These are phyloP conservation scores for Bipolaris sorokiniana DNA, from an alignment of 2,329 filamentous ascomycete genomes.

Conservation along the genomic window DNA sequence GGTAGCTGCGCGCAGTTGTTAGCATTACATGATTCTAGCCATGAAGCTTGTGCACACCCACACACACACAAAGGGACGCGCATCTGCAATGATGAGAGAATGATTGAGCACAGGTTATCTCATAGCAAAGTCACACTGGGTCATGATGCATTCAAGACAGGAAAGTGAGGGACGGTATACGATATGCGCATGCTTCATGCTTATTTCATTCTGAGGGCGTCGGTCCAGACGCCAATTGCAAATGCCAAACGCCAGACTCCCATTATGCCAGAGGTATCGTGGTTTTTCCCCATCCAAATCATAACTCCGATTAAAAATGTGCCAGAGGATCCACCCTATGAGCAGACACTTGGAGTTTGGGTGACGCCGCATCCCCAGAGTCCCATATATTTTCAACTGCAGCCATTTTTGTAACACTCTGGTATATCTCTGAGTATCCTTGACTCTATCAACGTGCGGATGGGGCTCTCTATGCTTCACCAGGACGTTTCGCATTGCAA, in stretches of 20 bases:
- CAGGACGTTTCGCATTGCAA: slow-evolving; percentile 87
- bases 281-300: slow-evolving; percentile 11
- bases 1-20: slow-evolving; percentile 8
- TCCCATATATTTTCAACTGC: background rate
- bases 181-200: background rate
- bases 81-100: background rate
- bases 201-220: slow-evolving; percentile 7
- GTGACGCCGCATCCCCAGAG: background rate
- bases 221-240: background rate
- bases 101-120: background rate
- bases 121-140: background rate
- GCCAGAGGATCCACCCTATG: background rate
- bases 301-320: slow-evolving; percentile 25
- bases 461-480: slow-evolving; percentile 55
- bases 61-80: background rate
- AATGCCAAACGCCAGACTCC: slow-evolving; percentile 21
- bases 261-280: slow-evolving; percentile 30
- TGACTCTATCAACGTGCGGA: background rate
- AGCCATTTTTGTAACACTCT: background rate
- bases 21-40: background rate
- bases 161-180: background rate
- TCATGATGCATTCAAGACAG: background rate
- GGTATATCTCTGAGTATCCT: background rate
- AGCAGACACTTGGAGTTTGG: background rate
- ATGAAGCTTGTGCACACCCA: background rate